phyloP scores from a whole-genome alignment of 257 asterid species.

The Orobanche coerulescens region DNA sequence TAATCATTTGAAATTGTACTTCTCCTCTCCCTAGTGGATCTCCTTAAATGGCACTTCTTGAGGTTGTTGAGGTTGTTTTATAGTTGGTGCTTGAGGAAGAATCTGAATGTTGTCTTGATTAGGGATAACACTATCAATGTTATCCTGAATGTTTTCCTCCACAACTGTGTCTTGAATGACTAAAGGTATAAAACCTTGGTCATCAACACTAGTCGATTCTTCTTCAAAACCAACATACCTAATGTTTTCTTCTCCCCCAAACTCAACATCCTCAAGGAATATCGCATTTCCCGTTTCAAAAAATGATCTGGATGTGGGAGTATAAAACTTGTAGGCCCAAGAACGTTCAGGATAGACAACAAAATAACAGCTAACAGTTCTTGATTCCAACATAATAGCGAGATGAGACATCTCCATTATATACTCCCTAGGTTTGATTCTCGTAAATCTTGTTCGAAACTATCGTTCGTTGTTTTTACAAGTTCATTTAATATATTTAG shows the following conservation, averaged over 20 bases:
- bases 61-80: background rate
- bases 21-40: background rate
- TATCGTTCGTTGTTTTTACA: too few species aligned
- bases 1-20: background rate
- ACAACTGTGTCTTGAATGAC: too few species aligned
- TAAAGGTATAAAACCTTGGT: too few species aligned
- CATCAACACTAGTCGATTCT: too few species aligned
- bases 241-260: background rate
- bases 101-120: background rate
- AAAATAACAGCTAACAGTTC: background rate
- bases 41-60: background rate
- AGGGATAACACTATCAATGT: too few species aligned
- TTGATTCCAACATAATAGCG: too few species aligned
- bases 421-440: too few species aligned
- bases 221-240: background rate
- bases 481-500: too few species aligned
- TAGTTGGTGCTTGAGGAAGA: background rate
- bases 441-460: too few species aligned
- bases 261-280: background rate
- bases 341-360: background rate
- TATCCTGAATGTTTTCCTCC: too few species aligned
- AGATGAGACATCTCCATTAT: too few species aligned
- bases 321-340: background rate
- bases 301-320: background rate
- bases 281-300: background rate